Conservation (phyloP, 768 basidiomycete species). For the Suillus tomentosus region DNA sequence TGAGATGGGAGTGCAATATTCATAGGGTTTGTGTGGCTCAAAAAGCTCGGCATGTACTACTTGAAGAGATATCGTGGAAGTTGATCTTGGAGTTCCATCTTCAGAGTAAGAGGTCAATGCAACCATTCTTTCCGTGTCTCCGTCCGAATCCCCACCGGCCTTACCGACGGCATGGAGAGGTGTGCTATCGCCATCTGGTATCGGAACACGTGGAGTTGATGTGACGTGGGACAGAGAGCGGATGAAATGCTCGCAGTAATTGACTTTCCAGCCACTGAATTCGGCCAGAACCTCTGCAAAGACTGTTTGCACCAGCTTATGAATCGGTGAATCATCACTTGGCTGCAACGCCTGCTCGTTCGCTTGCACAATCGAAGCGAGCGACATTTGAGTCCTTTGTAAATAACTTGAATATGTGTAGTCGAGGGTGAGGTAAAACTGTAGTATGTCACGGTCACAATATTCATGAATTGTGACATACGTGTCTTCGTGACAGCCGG, state of each 20-base stretch:
- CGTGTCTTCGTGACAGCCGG: background rate
- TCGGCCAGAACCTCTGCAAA: slow-evolving; percentile 1
- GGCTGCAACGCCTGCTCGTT: background rate
- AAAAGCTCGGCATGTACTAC: slow-evolving; percentile 10
- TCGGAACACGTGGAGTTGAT: background rate
- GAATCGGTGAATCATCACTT: background rate
- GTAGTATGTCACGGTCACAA: background rate
- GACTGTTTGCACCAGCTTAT: slow-evolving; percentile 1
- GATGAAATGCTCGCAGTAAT: slow-evolving; percentile 5
- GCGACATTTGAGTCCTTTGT: background rate
- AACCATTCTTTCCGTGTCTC: background rate
- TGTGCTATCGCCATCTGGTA: background rate
- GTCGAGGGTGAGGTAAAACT: background rate
- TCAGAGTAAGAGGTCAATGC: slow-evolving; percentile 5
- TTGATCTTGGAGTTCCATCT: background rate
- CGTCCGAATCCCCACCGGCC: background rate
- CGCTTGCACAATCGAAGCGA: background rate
- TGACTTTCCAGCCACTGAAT: slow-evolving; percentile 8
- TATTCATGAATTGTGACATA: background rate
- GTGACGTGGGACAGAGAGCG: slow-evolving; percentile 1
- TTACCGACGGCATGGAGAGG: background rate
- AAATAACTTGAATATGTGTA: background rate
- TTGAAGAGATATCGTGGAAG: slow-evolving; percentile 6
- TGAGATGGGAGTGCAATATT: slow-evolving; percentile 53
- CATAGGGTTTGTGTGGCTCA: slow-evolving; percentile 46